Evolutionary conservation across 2,329 filamentous ascomycete genomes (phyloP).

Genomic region (Fusarium sp.): DNA sequence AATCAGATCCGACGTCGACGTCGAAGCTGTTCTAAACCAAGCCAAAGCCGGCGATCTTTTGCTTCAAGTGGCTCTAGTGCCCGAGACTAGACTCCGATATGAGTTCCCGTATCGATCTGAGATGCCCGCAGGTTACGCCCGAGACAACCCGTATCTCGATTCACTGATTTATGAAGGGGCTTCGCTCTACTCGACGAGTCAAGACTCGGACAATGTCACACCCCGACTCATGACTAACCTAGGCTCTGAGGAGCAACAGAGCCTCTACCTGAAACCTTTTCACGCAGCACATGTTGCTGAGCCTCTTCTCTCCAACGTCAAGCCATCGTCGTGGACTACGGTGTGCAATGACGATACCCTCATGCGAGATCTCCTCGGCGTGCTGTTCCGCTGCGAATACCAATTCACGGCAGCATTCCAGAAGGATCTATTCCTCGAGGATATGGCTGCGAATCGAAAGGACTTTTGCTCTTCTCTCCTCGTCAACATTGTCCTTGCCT

Average conservation of each 20-base stretch:
- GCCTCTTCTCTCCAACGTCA: slow-evolving; percentile 45
- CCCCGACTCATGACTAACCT: not conserved
- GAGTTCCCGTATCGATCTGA: slow-evolving; percentile 51
- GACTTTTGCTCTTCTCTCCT: slow-evolving; percentile 55
- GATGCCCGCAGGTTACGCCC: slow-evolving; percentile 31
- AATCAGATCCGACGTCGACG: slow-evolving; percentile 51
- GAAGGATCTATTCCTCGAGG: slow-evolving; percentile 54
- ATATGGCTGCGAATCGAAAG: slow-evolving; percentile 46
- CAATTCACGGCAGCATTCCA: slow-evolving; percentile 52
- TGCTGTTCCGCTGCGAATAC: slow-evolving; percentile 51
- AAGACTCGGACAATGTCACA: not conserved
- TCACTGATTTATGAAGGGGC: slow-evolving; percentile 44
- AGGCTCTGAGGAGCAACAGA: slow-evolving; percentile 23
- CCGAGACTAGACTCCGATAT: slow-evolving; percentile 54
- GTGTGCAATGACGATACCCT: slow-evolving; percentile 51
- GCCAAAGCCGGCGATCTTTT: slow-evolving; percentile 52
- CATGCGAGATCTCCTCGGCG: slow-evolving; percentile 47
- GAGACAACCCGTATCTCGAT: slow-evolving; percentile 43
- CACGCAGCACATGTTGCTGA: slow-evolving; percentile 51
- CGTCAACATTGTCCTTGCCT: slow-evolving; percentile 52
- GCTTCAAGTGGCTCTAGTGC: slow-evolving; percentile 51
- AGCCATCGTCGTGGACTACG: slow-evolving; percentile 51
- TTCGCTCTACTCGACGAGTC: slow-evolving; percentile 9
- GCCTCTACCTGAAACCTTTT: slow-evolving; percentile 51
- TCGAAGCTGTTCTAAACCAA: slow-evolving; percentile 47